Conservation (phyloP, 2,329 filamentous ascomycete genomes). For the Calonectria henricotiae region DNA sequence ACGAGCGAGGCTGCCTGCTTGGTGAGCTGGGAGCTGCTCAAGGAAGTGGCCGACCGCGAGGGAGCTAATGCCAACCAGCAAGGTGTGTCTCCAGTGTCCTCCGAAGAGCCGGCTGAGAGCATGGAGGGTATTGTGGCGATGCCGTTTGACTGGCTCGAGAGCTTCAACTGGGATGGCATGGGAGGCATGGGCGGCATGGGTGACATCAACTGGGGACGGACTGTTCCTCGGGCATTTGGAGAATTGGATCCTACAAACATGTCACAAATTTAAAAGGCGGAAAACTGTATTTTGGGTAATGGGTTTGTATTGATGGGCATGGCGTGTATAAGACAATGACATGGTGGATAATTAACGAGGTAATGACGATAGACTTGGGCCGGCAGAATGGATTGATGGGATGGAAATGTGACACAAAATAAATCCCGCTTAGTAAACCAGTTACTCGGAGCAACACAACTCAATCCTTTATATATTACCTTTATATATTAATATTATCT, state of each 20-base stretch:
- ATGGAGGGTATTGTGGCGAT: conserved; percentile 51
- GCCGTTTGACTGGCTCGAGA: conserved; percentile 50
- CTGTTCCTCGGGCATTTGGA: conserved; percentile 21
- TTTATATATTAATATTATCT: neutral
- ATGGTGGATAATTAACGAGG: neutral
- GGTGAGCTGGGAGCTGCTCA: conserved; percentile 55
- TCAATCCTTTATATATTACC: conserved; percentile 14
- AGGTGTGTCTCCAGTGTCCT: conserved; percentile 34
- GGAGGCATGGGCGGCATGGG: conserved; percentile 30
- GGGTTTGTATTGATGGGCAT: neutral
- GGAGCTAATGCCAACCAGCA: conserved; percentile 38
- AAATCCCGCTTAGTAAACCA: neutral
- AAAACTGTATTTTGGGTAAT: neutral
- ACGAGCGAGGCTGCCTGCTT: conserved; percentile 47
- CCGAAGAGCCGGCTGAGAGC: conserved; percentile 25
- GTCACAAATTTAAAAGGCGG: conserved; percentile 18
- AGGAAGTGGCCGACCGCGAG: conserved; percentile 55
- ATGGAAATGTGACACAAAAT: neutral
- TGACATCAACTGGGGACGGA: conserved; percentile 41
- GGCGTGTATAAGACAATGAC: neutral
- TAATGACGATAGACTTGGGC: conserved; percentile 3
- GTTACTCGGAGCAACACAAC: conserved; percentile 2
- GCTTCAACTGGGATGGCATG: conserved; percentile 46
- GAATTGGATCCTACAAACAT: conserved; percentile 26
- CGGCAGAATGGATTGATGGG: neutral